Percentiles rank a stretch among this genome's conserved stretches.
Evolutionary conservation across 1,284 basidiomycete genomes (phyloP).

Genomic region (Sutorius eximius): DNA sequence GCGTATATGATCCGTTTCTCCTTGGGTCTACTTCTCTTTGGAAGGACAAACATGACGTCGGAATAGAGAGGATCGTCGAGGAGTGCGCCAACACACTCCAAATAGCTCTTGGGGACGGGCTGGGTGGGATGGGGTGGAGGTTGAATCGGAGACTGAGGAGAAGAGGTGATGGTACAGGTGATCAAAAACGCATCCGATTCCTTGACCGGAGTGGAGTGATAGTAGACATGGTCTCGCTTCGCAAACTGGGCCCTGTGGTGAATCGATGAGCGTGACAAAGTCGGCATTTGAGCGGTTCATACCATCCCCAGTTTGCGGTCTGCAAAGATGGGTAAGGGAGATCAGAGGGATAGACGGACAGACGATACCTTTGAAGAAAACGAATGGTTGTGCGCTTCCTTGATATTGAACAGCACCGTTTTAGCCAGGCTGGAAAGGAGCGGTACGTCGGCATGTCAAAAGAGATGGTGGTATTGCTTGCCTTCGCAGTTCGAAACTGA

Average conservation of each 20-base stretch:
- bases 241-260: slow-evolving; percentile 73
- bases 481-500: slow-evolving; percentile 81
- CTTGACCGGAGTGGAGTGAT: slow-evolving; percentile 55
- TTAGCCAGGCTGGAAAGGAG: slow-evolving; percentile 45
- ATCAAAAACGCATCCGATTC: slow-evolving; percentile 70
- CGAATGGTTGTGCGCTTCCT: slow-evolving; percentile 82
- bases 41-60: slow-evolving; percentile 78
- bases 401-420: slow-evolving; percentile 55
- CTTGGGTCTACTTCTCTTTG: slow-evolving; percentile 44
- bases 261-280: slow-evolving; percentile 2
- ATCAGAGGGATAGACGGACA: not conserved
- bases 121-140: slow-evolving; percentile 47
- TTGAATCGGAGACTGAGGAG: slow-evolving; percentile 54
- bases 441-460: slow-evolving; percentile 1
- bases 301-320: slow-evolving; percentile 87
- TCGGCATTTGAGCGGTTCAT: slow-evolving; percentile 21
- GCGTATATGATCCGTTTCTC: slow-evolving; percentile 59
- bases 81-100: slow-evolving; percentile 70
- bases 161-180: slow-evolving; percentile 75
- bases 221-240: slow-evolving; percentile 72
- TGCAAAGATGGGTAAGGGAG: slow-evolving; percentile 30
- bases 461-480: slow-evolving; percentile 27
- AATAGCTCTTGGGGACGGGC: slow-evolving; percentile 58
- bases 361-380: slow-evolving; percentile 71
- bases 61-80: slow-evolving; percentile 82